A percentile compares a stretch with the other conserved stretches of the same genome.
Conservation (phyloP, 73 alveolate genomes). For the Tetrahymena elliotti region DNA sequence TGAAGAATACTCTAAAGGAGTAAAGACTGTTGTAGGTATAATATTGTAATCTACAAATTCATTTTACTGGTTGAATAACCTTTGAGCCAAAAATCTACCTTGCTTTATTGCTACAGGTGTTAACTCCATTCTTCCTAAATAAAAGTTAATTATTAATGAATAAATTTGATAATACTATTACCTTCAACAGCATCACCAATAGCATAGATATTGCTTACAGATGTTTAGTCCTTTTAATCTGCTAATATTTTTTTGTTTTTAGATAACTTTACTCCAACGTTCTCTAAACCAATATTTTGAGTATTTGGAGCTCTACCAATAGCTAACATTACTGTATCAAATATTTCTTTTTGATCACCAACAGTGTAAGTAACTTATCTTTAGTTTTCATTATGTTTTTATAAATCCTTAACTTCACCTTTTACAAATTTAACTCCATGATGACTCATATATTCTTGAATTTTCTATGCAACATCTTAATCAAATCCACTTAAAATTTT, state of each 20-base stretch:
- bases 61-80: constrained; percentile 78
- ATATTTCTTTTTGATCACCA: constrained; percentile 58
- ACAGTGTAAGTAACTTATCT: constrained; percentile 59
- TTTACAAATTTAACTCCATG: constrained; percentile 76
- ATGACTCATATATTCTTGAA: constrained; percentile 76
- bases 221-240: constrained; percentile 77
- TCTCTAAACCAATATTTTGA: constrained; percentile 57
- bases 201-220: constrained; percentile 85
- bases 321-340: constrained; percentile 88
- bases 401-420: constrained; percentile 67
- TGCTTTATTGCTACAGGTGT: constrained; percentile 98
- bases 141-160: too few relatives aligned
- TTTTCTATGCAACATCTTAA: constrained; percentile 89
- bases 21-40: constrained; percentile 96
- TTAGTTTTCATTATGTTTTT: constrained; percentile 57
- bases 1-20: constrained; percentile 96
- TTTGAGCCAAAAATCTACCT: constrained; percentile 83
- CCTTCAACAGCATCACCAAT: constrained; percentile 94
- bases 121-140: constrained; percentile 89
- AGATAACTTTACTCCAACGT: constrained; percentile 70
- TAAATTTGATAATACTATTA: not conserved
- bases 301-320: constrained; percentile 91
- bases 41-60: constrained; percentile 83
- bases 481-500: constrained; percentile 97
- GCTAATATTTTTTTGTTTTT: constrained; percentile 68